phyloP scores from a whole-genome alignment of 2,329 filamentous ascomycete species.

The Byssoonygena ceratinophila region DNA sequence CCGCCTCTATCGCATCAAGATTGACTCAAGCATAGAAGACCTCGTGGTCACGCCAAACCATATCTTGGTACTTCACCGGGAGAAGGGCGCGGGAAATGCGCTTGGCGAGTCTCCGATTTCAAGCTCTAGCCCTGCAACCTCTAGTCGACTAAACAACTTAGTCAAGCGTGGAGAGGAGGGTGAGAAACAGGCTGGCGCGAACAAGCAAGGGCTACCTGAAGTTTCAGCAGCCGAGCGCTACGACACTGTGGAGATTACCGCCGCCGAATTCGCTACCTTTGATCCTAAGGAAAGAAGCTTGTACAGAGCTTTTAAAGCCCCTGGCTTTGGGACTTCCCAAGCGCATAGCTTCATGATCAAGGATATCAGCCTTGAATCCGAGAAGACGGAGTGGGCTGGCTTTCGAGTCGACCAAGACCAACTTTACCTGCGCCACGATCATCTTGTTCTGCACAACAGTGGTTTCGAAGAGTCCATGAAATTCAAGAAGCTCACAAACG shows the following conservation, averaged over 20 bases:
- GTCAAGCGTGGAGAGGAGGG: no score
- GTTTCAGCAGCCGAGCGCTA: conserved; percentile 22
- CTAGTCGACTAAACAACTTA: no score
- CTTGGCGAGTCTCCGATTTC: no score
- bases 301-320: conserved; percentile 31
- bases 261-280: conserved; percentile 37
- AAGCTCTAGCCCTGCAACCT: no score
- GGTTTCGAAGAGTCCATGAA: conserved; percentile 65
- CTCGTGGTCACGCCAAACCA: conserved; percentile 43
- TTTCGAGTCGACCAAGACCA: conserved; percentile 45
- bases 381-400: conserved; percentile 41
- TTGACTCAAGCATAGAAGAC: conserved; percentile 36
- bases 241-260: conserved; percentile 40
- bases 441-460: conserved; percentile 40
- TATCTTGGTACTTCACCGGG: conserved; percentile 38
- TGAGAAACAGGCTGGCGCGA: not conserved
- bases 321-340: conserved; percentile 25
- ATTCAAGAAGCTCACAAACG: conserved; percentile 98
- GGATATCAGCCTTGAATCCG: conserved; percentile 36
- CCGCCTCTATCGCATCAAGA: conserved; percentile 41
- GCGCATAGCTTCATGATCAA: conserved; percentile 32
- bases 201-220: conserved; percentile 5
- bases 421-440: conserved; percentile 42
- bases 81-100: conserved; percentile 20
- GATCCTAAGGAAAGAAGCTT: conserved; percentile 28